Conservation (phyloP, 208 protist species). For the Trypanosoma boissoni region DNA sequence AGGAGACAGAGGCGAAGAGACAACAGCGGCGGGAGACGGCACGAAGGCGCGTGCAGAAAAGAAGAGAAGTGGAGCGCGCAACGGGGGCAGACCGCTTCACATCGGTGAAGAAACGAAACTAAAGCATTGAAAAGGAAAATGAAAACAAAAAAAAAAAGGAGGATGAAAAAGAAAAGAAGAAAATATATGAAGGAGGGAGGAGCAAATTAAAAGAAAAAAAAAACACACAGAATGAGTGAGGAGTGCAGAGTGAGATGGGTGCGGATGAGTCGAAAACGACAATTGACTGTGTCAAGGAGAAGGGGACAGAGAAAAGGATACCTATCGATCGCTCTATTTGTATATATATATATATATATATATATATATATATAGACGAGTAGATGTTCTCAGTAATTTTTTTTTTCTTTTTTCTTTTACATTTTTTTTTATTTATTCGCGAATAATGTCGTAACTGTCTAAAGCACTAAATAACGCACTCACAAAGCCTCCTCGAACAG, state of each 20-base stretch:
- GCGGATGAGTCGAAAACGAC: neutral
- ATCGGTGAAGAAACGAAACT: conserved; percentile 50
- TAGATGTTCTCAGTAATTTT: no score
- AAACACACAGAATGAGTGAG: neutral
- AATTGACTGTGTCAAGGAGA: neutral
- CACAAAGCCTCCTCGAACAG: no score
- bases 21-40: conserved; percentile 65
- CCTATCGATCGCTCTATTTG: neutral
- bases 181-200: neutral
- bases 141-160: conserved; percentile 1
- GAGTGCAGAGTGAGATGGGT: neutral
- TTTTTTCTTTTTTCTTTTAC: no score
- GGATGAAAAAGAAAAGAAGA: neutral
- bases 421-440: no score
- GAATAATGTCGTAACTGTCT: no score
- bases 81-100: conserved; percentile 35
- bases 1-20: conserved; percentile 74
- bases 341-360: conserved; percentile 1
- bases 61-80: conserved; percentile 59
- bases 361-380: conserved; percentile 12
- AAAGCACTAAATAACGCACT: no score
- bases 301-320: no score
- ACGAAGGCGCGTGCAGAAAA: conserved; percentile 68
- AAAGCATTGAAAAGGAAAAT: neutral
- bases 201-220: neutral